Evolutionary conservation across 164 flowering plant species (phyloP), one percentile per base, ranked within the genome.

Genomic region (Malania oleifera): DNA sequence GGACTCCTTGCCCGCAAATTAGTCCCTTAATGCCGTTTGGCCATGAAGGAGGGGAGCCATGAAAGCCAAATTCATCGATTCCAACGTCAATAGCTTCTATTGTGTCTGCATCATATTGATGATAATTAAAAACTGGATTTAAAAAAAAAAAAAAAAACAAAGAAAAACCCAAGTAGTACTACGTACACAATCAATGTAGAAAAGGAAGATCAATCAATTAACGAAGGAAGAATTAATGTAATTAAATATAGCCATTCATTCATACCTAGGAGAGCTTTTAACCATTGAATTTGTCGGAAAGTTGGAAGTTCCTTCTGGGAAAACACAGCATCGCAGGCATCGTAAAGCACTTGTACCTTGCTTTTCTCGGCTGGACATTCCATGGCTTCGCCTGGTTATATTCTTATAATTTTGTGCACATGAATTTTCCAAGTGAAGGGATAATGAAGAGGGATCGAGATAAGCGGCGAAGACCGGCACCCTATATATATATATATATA

Each of bases 41-140:
- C 38, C 59, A 55, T 20, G 63, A 48, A 2, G 50, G 10, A 6
- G 59, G 60, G 19, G 67, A 64, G 48, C 46, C 31, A 29, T 13
- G 23, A 2, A n/a, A 13, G 37, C 51, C 52, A 43, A 70, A 74
- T 26, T 70, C 74, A 40, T 74, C 70, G 18, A 74, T 67, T 1
- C 77, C 77, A 7, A 74, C 72, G 35, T 74, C 77, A 18, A 48
- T 46, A 2, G 74, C 74, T 48, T 70, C 62, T 17, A 70, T 22
- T n/a, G 29, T 29, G n/a, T 62, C 77, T 74, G 72, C 48, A 48
- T 40, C n/a, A n/a, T n/a, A n/a, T n/a, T n/a, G n/a, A 13, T 19
- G 10, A 48, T 53, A 8, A 50, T 17, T 17, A 11, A 31, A 59
- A 25, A n/a, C 18, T 44, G 18, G 2, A 44, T 44, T 44, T 44